Evolutionary conservation across 1,284 basidiomycete species (phyloP), one percentile per base, ranked within the genome.

Genomic region (Marasmius fiardii): DNA sequence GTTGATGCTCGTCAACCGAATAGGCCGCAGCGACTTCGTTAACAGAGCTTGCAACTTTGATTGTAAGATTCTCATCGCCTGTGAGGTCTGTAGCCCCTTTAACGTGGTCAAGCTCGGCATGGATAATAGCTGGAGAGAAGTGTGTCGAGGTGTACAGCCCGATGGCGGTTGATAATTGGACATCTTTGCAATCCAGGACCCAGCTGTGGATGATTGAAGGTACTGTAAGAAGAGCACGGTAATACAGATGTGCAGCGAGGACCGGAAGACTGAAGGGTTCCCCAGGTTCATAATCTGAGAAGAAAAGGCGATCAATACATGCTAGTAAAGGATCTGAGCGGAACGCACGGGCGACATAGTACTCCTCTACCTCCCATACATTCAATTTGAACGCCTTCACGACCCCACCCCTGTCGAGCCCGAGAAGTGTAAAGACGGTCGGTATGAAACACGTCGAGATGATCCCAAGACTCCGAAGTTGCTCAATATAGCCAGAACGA

Each of bases 81-180:
- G 84, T 77, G 3, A 84, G 71, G 0, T 81, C 77, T 43, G 79
- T 76, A 0, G 90, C 83, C 49, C 85, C 79, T 58, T 87, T 86
- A 41, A 98, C 79, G 51, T 88, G 86, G 2, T 82, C 77, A 16
- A 99, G 79, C 67, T 98, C 95, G 33, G 91, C 80, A 24, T 76
- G 78, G 64, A 98, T 92, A 64, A 99, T 85, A 41, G 93, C 83
- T 0, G 95, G 94, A 1, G 95, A 96, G 75, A 96, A 95, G 73
- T 93, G 78, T n/a, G 82, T 79, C 0, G 91, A 86, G 0, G 93
- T 97, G 68, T 93, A 95, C 33, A 80, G 75, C 2, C 86, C 79
- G 57, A 99, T 81, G 2, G 87, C 78, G 34, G 83, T 79, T 18
- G 87, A 88, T 2, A 98, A 80, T 65, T 95, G 92, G 16, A 91